Evolutionary conservation across 2,329 filamentous ascomycete genomes (phyloP).

Genomic region (Lachnellula arida): DNA sequence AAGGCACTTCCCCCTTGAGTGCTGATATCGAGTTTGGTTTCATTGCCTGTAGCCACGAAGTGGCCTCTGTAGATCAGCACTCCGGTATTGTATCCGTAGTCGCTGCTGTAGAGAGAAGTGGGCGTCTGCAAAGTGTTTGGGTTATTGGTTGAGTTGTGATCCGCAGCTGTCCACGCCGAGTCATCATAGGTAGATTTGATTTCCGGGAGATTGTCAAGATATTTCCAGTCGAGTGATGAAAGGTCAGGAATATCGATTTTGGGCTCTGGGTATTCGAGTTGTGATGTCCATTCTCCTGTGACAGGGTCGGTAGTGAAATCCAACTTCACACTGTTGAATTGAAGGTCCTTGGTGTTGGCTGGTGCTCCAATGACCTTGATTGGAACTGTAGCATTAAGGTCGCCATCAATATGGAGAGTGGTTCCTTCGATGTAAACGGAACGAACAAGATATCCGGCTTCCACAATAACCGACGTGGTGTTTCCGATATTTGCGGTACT

Average conservation of each 20-base stretch:
- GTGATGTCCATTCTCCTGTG: slow-evolving; percentile 47
- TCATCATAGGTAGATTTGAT: slow-evolving; percentile 62
- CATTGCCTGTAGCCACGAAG: slow-evolving; percentile 59
- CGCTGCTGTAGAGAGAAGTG: slow-evolving; percentile 60
- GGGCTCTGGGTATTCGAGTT: slow-evolving; percentile 46
- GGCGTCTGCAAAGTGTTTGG: slow-evolving; percentile 54
- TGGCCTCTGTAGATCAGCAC: slow-evolving; percentile 65
- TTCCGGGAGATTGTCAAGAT: slow-evolving; percentile 68
- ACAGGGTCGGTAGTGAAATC: slow-evolving; percentile 37
- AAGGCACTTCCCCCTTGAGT: slow-evolving; percentile 66
- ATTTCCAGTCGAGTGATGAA: slow-evolving; percentile 59
- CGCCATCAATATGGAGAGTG: slow-evolving; percentile 60
- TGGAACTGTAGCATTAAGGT: slow-evolving; percentile 64
- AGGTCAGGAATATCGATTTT: slow-evolving; percentile 53
- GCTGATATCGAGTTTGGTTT: slow-evolving; percentile 50
- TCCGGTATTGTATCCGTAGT: slow-evolving; percentile 71
- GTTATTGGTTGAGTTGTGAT: slow-evolving; percentile 57
- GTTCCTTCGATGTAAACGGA: slow-evolving; percentile 51
- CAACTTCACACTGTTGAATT: slow-evolving; percentile 52
- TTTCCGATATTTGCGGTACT: slow-evolving; percentile 30
- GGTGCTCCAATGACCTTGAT: slow-evolving; percentile 66
- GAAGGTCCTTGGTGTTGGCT: slow-evolving; percentile 46
- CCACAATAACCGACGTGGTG: slow-evolving; percentile 51
- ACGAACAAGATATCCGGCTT: slow-evolving; percentile 61
- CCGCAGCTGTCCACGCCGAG: slow-evolving; percentile 57